Conservation (phyloP, 2,329 filamentous ascomycete species). For the Colletotrichum sp. region DNA sequence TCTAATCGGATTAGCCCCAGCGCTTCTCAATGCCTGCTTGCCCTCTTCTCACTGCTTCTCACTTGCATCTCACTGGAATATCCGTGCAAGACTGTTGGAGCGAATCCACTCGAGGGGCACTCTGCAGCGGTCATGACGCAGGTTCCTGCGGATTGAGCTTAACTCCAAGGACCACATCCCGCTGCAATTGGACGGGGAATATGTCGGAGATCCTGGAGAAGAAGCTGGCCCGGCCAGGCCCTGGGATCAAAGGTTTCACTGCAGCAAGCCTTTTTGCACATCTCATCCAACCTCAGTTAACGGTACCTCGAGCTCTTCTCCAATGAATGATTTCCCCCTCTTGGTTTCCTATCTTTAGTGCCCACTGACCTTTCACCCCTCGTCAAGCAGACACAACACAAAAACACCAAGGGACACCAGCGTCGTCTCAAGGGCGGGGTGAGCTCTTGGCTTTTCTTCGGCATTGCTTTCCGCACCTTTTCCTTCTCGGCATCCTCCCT, state of each 20-base stretch:
- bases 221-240: background rate
- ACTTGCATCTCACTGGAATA: background rate
- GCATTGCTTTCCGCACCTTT: constrained; percentile 1
- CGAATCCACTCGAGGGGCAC: background rate
- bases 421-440: background rate
- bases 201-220: constrained; percentile 12
- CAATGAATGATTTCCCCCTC: background rate
- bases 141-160: constrained; percentile 17
- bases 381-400: background rate
- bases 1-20: background rate
- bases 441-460: constrained; percentile 3
- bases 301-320: background rate
- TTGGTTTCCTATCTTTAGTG: background rate
- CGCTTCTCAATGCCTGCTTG: background rate
- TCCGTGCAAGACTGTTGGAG: background rate
- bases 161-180: background rate
- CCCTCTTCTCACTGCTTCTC: background rate
- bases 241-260: background rate
- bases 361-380: background rate
- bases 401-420: background rate
- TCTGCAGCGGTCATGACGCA: constrained; percentile 17
- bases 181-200: constrained; percentile 15
- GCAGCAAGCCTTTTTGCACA: background rate
- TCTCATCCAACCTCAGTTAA: background rate
- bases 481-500: background rate